Base-by-base conservation (phyloP, 345 rosid genomes). In the Microthlaspi erraticum region DNA sequence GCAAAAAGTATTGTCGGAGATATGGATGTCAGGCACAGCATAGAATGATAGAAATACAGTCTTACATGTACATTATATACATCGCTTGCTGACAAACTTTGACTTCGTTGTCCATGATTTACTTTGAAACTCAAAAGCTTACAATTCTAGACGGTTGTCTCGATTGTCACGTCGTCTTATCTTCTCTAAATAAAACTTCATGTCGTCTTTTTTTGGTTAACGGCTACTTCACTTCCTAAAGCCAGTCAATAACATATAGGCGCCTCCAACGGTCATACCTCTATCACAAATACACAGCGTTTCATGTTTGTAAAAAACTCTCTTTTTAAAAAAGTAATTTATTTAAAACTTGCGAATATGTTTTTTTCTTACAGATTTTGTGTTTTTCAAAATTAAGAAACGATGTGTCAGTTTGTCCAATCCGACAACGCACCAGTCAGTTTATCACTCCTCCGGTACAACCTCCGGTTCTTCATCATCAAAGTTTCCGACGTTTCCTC, bases 231-330 rank as follows among this genome's bases (percentile, higher is more conserved):
- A 67, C 83, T 79, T 1, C 43, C 68, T 39, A 33, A 37, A 33
- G 60, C 78, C 85, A 65, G 81, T 76, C 4, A 41, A n/a, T n/a
- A n/a, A 44, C 11, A 14, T 3, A 57, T 4, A 48, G 66, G 68
- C 78, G 64, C 74, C 57, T 29, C 71, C 78, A 85, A 89, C 91
- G 91, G 89, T 79, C 85, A 73, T 59, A 68, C 79, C 65, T 64
- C 13, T 31, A 54, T 32, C 34, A 54, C 39, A n/a, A 66, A 49
- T 14, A 52, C 77, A 55, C 81, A 60, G 56, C 81, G 75, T 75
- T 74, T 74, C 56, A 3, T 7, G 16, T 26, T 29, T 63, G 34
- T 33, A 2, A 5, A 5, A 38, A 23, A 39, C 16, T 33, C 13
- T 34, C 5, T 44, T 29, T 37, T 65, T 48, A 37, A 73, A n/a